Percentiles rank a stretch among this genome's conserved stretches.
Evolutionary conservation across 192 early-diverging fungal species (phyloP).

Genomic region (Linnemannia schmuckeri): DNA sequence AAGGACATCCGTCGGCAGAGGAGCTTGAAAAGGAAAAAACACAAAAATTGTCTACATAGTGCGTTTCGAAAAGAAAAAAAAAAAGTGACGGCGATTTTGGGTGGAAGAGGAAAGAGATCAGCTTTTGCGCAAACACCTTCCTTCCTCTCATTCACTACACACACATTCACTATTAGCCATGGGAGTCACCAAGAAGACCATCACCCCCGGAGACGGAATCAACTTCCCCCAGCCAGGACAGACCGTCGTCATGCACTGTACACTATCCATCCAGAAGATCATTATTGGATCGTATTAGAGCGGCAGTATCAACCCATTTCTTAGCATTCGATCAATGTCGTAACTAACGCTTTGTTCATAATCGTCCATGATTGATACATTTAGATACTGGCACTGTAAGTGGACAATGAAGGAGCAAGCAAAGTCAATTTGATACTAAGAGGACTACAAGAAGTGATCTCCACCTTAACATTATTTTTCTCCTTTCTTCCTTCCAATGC

Average conservation of each 20-base stretch:
- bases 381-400: conserved; percentile 48
- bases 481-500: background rate
- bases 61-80: background rate
- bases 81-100: background rate
- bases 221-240: conserved; percentile 75
- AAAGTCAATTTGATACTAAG: background rate
- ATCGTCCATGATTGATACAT: background rate
- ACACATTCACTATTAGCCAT: conserved; percentile 1
- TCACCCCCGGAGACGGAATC: conserved; percentile 61
- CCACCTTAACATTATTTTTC: background rate
- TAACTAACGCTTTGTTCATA: background rate
- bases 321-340: too few species aligned
- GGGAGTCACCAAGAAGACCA: conserved; percentile 54
- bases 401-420: background rate
- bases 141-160: background rate
- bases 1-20: background rate
- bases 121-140: background rate
- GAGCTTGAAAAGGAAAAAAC: background rate
- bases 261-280: background rate
- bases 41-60: too few species aligned
- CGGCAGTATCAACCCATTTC: too few species aligned
- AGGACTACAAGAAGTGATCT: background rate
- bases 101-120: background rate
- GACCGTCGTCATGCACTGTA: conserved; percentile 81
- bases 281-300: too few species aligned